Conservation (phyloP, 371 early-diverging fungal genomes). For the Apophysomyces sp. region DNA sequence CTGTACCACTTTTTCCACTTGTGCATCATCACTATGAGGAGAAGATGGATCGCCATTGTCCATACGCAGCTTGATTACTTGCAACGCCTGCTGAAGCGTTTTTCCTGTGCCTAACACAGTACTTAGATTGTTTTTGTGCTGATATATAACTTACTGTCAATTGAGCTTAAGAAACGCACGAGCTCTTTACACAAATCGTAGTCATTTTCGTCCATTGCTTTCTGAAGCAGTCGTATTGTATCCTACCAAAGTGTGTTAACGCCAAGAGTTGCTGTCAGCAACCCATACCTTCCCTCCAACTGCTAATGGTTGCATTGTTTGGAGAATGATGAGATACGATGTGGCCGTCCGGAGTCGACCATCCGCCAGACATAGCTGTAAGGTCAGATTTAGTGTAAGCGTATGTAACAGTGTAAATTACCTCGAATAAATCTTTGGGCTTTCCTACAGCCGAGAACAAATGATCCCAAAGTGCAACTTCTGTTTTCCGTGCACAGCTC, state of each 20-base stretch:
- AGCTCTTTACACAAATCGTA: constrained; percentile 83
- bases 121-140: neutral
- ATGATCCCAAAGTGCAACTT: constrained; percentile 87
- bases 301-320: constrained; percentile 73
- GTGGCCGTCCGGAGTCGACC: constrained; percentile 80
- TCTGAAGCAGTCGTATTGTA: constrained; percentile 71
- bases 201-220: constrained; percentile 73
- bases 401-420: constrained; percentile 19
- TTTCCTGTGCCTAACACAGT: constrained; percentile 31
- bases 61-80: constrained; percentile 36
- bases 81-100: constrained; percentile 40
- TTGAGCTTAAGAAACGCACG: constrained; percentile 77
- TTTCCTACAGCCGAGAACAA: constrained; percentile 81
- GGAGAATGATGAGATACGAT: constrained; percentile 82
- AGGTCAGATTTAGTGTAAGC: neutral
- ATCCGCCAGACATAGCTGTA: constrained; percentile 69
- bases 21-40: constrained; percentile 24
- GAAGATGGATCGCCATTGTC: constrained; percentile 19
- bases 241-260: constrained; percentile 49
- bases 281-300: constrained; percentile 61
- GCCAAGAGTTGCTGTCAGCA: too few relatives aligned
- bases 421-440: constrained; percentile 78
- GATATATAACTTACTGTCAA: constrained; percentile 61
- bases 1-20: constrained; percentile 33
- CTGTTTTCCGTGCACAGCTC: constrained; percentile 88